These are phyloP conservation scores for Colletotrichum spaethianum DNA, from an alignment of 2,329 filamentous ascomycete genomes.

Conservation along the genomic window DNA sequence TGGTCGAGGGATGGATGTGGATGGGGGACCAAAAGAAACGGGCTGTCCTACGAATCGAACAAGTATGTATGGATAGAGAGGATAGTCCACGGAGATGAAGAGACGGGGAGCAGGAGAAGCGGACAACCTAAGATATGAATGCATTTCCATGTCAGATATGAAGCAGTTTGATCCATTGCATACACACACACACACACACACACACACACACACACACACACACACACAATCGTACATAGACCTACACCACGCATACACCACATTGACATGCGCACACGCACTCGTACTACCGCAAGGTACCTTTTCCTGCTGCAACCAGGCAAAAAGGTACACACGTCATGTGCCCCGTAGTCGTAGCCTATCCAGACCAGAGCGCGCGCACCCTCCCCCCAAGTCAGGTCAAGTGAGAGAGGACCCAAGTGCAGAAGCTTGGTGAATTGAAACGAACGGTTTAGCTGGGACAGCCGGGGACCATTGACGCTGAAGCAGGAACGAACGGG, in stretches of 20 bases:
- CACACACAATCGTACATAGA: neutral
- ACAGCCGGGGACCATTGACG: conserved; percentile 29
- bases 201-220: conserved; percentile 1
- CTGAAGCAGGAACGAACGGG: conserved; percentile 40
- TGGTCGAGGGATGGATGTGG: conserved; percentile 5
- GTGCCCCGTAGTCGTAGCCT: neutral
- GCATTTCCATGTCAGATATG: conserved; percentile 12
- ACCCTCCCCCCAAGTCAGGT: conserved; percentile 41
- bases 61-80: conserved; percentile 1
- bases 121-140: conserved; percentile 21
- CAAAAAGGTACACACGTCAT: neutral
- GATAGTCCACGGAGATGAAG: conserved; percentile 1
- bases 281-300: conserved; percentile 1
- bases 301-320: neutral
- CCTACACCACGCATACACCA: conserved; percentile 11
- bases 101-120: neutral
- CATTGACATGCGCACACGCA: conserved; percentile 10
- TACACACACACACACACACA: conserved; percentile 6
- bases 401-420: conserved; percentile 38
- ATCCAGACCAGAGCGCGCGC: conserved; percentile 22
- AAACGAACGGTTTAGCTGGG: conserved; percentile 41
- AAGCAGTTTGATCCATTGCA: conserved; percentile 23
- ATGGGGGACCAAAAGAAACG: conserved; percentile 21
- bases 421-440: conserved; percentile 40
- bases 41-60: conserved; percentile 27